Base-by-base conservation (phyloP, 176 grass and related monocot species). In the Aegilops longissima region DNA sequence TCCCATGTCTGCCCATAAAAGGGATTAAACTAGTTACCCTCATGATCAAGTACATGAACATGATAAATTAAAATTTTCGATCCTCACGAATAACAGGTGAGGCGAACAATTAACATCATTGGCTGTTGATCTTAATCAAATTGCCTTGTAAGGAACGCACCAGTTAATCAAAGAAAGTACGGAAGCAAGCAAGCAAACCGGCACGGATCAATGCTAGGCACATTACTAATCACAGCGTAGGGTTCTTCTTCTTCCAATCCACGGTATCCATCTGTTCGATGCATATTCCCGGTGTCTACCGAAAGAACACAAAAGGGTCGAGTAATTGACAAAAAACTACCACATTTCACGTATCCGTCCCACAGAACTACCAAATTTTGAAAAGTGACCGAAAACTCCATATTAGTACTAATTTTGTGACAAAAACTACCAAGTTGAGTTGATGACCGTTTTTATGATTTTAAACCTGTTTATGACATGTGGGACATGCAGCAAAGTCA, bases 141-240 rank as follows among this genome's bases (percentile, higher is more conserved):
- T 86, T 86, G 63, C 84, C 88, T 82, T 90, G 88, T 38, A 86
- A 86, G 79, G 64, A 17, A 79, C 84, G 49, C 78, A 21, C 82
- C 70, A 23, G 70, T 54, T 78, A 54, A 39, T 36, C 29, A 84
- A 33, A 75, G 12, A 34, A 81, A 40, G 63, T 5, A 51, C 14
- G 8, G 30, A 69, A 78, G n/a, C 21, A 13, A 71, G 10, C 42
- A 44, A 44, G 5, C 27, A 62, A 85, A 14, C 39, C 29, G 6
- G 17, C 0, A 42, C 6, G 33, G 24, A 14, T 42, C 20, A 34
- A 83, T 87, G 85, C 40, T 11, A 13, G 12, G 39, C 38, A 56
- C 77, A 80, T 86, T 47, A 80, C 9, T 13, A 4, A 1, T 14
- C 20, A 42, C 25, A 39, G 36, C 36, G 6, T 8, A 39, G 36